Evolutionary conservation across 2,329 filamentous ascomycete genomes (phyloP).

Genomic region (Xylariaceae sp.): DNA sequence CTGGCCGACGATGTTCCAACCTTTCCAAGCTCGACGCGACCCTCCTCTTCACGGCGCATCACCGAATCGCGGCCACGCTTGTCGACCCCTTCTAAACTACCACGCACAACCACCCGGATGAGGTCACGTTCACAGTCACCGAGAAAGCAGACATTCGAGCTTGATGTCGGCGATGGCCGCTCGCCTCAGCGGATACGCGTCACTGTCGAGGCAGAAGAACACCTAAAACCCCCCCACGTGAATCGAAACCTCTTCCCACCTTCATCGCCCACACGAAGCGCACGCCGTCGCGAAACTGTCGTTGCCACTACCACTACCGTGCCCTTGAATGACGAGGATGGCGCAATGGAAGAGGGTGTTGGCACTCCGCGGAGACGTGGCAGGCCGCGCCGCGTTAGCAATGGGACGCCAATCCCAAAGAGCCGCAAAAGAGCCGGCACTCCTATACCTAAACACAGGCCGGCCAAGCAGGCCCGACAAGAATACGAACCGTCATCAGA

Average conservation of each 20-base stretch:
- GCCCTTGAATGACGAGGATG: slow-evolving; percentile 36
- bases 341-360: slow-evolving; percentile 18
- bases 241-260: slow-evolving; percentile 32
- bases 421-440: slow-evolving; percentile 43
- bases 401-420: slow-evolving; percentile 47
- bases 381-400: slow-evolving; percentile 42
- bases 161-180: slow-evolving; percentile 46
- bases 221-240: slow-evolving; percentile 26
- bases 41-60: slow-evolving; percentile 22
- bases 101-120: slow-evolving; percentile 38
- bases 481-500: slow-evolving; percentile 28
- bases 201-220: slow-evolving; percentile 46
- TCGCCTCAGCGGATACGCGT: slow-evolving; percentile 49
- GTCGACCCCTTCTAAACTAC: slow-evolving; percentile 38
- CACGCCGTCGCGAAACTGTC: slow-evolving; percentile 33
- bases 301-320: slow-evolving; percentile 47
- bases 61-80: slow-evolving; percentile 24
- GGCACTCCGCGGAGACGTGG: slow-evolving; percentile 40
- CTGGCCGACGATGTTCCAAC: slow-evolving; percentile 28
- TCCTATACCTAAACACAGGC: slow-evolving; percentile 36
- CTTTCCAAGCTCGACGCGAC: slow-evolving; percentile 23
- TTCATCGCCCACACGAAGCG: slow-evolving; percentile 36
- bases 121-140: slow-evolving; percentile 40
- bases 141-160: slow-evolving; percentile 51
- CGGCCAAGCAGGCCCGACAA: slow-evolving; percentile 31